A percentile compares a stretch with the other conserved stretches of the same genome.
phyloP scores from a whole-genome alignment of 208 protist genomes.

The Trypanosoma melophagium region DNA sequence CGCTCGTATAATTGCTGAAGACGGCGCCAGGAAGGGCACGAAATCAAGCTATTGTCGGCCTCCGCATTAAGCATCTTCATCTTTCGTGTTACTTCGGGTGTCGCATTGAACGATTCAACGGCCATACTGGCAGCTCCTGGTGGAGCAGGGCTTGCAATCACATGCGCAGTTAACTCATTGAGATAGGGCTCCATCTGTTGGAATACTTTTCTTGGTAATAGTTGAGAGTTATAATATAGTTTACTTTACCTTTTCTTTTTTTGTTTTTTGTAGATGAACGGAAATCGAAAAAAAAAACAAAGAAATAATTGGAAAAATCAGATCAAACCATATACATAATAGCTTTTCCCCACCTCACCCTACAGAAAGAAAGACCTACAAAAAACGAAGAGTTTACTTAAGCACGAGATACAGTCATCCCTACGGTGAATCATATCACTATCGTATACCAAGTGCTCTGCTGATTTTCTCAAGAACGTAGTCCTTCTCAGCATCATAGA shows the following conservation, averaged over 20 bases:
- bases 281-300: slow-evolving; percentile 9
- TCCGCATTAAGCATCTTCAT: slow-evolving; percentile 36
- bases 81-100: slow-evolving; percentile 54
- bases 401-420: not conserved
- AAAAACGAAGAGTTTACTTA: slow-evolving; percentile 1
- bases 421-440: slow-evolving; percentile 3
- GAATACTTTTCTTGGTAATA: not conserved
- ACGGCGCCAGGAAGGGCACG: slow-evolving; percentile 53
- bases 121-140: slow-evolving; percentile 48
- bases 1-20: slow-evolving; percentile 72
- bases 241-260: slow-evolving; percentile 4
- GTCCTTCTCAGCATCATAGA: slow-evolving; percentile 96
- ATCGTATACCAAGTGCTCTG: slow-evolving; percentile 67
- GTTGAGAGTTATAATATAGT: not conserved
- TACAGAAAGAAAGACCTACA: not conserved
- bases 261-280: not conserved
- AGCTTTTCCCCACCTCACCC: too few species aligned
- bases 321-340: not conserved
- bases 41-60: slow-evolving; percentile 42
- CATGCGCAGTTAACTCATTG: slow-evolving; percentile 42
- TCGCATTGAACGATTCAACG: slow-evolving; percentile 58
- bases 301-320: slow-evolving; percentile 3
- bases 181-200: slow-evolving; percentile 46
- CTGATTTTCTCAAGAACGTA: slow-evolving; percentile 92
- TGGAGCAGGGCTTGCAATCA: slow-evolving; percentile 37